Base-by-base conservation (phyloP, 306 rosid species). In the Potentilla sterilis region DNA sequence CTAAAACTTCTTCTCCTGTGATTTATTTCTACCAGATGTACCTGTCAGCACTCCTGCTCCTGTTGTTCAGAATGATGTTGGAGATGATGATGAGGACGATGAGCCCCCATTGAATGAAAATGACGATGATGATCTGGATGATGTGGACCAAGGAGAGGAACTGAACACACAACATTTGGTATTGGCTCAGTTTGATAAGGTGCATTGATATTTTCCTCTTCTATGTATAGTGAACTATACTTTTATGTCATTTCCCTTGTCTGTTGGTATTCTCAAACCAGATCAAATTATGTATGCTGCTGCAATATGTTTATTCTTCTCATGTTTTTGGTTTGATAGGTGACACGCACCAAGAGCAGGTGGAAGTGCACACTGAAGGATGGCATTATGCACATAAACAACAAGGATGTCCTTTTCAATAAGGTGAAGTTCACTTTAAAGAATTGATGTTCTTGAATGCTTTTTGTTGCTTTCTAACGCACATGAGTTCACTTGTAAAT, bases 131-230 rank as follows among this genome's bases (percentile, higher is more conserved):
- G 99, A 96, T 51, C 81, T 89, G 84, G 99, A 92, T 84, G 99
- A 96, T 81, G 83, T 87, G 80, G 98, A 96, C 62, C 88, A 88
- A 63, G 99, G 88, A 49, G 99, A 96, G 75, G 98, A 92, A 47
- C 89, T 88, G 74, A 83, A 88, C 79, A 89, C 98, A 34, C 89
- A 87, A 10, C 97, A 89, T 88, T 86, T 96, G 72, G 99, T 96
- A 81, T 79, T 96, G 92, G 99, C 98, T 47, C 99, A 96, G 87
- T 92, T 92, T 87, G 99, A 96, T 80, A 95, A 95, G 93, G 99
- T 28, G 28, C 28, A 28, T 28, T 28, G 28, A 28, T 28, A 28
- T 28, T 28, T 28, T 28, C 40, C 18, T 61, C 19, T 61, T 32
- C 40, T 61, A 37, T 2, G 19, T 61, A 13, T 32, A 32, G 14